These are phyloP conservation scores for Cystobasidium onofrii DNA, from an alignment of 768 basidiomycete species.

Conservation along the genomic window DNA sequence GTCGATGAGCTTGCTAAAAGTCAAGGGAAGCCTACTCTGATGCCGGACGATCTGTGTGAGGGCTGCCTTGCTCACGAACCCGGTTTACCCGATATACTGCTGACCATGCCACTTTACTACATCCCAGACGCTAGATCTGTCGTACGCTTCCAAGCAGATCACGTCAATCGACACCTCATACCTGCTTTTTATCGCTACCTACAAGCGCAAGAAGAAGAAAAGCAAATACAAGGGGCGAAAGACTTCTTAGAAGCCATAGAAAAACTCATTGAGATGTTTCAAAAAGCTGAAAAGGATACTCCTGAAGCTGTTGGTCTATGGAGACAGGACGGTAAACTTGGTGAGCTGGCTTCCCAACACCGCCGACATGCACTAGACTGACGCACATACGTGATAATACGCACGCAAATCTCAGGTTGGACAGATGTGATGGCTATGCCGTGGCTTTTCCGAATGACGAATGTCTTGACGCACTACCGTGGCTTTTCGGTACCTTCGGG, in stretches of 20 bases:
- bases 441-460: conserved; percentile 28
- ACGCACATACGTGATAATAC: too few relatives aligned
- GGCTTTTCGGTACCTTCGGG: conserved; percentile 27
- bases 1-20: conserved; percentile 59
- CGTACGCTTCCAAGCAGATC: conserved; percentile 44
- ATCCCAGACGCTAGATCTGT: conserved; percentile 52
- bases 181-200: conserved; percentile 55
- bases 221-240: conserved; percentile 43
- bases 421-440: conserved; percentile 25
- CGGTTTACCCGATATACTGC: background rate
- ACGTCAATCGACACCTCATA: conserved; percentile 52
- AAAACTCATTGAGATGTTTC: conserved; percentile 43
- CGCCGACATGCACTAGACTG: background rate
- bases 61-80: background rate
- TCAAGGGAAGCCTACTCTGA: conserved; percentile 24
- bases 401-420: background rate
- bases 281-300: conserved; percentile 32
- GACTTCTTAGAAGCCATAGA: conserved; percentile 26
- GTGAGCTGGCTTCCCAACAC: background rate
- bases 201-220: conserved; percentile 46
- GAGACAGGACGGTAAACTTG: conserved; percentile 20
- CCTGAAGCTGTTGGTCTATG: conserved; percentile 28
- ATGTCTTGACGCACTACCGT: conserved; percentile 41
- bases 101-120: too few relatives aligned
- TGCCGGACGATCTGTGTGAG: conserved; percentile 26